Conservation (phyloP, 1,284 basidiomycete genomes). For the Xerocomus amazonicus region DNA sequence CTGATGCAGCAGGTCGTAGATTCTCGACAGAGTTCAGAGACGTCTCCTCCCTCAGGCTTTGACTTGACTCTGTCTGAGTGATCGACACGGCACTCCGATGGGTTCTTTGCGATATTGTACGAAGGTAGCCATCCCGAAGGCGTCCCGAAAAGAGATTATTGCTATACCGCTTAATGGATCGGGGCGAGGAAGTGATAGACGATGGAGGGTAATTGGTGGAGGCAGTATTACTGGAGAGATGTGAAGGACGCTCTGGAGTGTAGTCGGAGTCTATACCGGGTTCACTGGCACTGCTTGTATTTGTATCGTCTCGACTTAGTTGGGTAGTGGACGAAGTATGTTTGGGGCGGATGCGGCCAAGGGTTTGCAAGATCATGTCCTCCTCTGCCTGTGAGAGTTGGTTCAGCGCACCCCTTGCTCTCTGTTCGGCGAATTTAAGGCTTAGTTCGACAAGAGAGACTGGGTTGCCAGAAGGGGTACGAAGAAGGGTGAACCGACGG, state of each 20-base stretch:
- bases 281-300: constrained; percentile 28
- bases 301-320: constrained; percentile 22
- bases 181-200: constrained; percentile 45
- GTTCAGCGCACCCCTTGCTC: constrained; percentile 61
- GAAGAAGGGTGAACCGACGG: constrained; percentile 74
- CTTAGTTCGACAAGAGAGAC: constrained; percentile 61
- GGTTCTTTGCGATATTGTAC: constrained; percentile 48
- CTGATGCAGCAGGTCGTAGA: constrained; percentile 52
- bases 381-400: constrained; percentile 77
- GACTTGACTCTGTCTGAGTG: constrained; percentile 47
- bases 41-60: constrained; percentile 41
- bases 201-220: constrained; percentile 40
- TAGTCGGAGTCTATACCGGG: constrained; percentile 37
- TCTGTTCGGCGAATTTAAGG: constrained; percentile 67
- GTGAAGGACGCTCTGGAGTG: constrained; percentile 41
- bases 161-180: constrained; percentile 66
- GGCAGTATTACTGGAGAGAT: constrained; percentile 42
- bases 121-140: constrained; percentile 66
- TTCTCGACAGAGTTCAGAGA: constrained; percentile 44
- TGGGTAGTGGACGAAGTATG: constrained; percentile 31
- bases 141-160: constrained; percentile 80
- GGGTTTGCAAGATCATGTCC: constrained; percentile 73
- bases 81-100: constrained; percentile 47
- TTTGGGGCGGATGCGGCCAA: constrained; percentile 55
- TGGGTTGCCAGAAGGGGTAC: constrained; percentile 60